These are phyloP conservation scores for Hyphopichia burtonii DNA, from an alignment of 1,139 yeast genomes.

Conservation along the genomic window DNA sequence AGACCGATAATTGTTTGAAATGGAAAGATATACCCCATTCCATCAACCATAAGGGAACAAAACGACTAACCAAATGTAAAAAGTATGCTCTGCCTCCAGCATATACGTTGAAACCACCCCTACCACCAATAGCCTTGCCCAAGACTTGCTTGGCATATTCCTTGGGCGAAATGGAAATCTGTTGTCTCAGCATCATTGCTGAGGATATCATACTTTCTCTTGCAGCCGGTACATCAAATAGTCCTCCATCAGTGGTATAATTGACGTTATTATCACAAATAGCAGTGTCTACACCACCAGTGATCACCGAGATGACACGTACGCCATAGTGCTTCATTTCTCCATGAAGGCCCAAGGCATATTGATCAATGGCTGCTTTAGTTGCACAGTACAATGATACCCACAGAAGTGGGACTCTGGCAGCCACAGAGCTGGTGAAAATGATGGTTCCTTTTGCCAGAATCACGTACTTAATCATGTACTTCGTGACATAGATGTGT, in stretches of 20 bases:
- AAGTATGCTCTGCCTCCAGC: slow-evolving; percentile 23
- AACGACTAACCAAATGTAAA: slow-evolving; percentile 21
- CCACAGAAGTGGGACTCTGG: slow-evolving; percentile 37
- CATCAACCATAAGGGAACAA: slow-evolving; percentile 29
- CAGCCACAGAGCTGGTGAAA: slow-evolving; percentile 40
- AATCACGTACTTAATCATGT: slow-evolving; percentile 29
- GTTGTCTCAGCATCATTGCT: slow-evolving; percentile 27
- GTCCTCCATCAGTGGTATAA: slow-evolving; percentile 13
- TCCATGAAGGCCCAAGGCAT: slow-evolving; percentile 19
- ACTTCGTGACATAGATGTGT: slow-evolving; percentile 37
- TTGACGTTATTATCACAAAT: slow-evolving; percentile 20
- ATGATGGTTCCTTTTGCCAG: slow-evolving; percentile 34
- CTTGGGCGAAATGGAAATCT: slow-evolving; percentile 18
- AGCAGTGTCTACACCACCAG: slow-evolving; percentile 43
- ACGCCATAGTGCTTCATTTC: slow-evolving; percentile 37
- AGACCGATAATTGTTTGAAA: slow-evolving; percentile 31
- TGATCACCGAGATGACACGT: slow-evolving; percentile 34
- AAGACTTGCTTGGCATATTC: slow-evolving; percentile 33
- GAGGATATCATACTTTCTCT: slow-evolving; percentile 23
- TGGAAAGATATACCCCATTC: slow-evolving; percentile 24
- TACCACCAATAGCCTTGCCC: slow-evolving; percentile 13
- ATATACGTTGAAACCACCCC: slow-evolving; percentile 30
- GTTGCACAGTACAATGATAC: slow-evolving; percentile 31
- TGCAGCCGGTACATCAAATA: slow-evolving; percentile 31
- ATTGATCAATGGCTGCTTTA: slow-evolving; percentile 31